Base-by-base conservation (phyloP, 768 basidiomycete genomes). In the Coprinellus micaceus region DNA sequence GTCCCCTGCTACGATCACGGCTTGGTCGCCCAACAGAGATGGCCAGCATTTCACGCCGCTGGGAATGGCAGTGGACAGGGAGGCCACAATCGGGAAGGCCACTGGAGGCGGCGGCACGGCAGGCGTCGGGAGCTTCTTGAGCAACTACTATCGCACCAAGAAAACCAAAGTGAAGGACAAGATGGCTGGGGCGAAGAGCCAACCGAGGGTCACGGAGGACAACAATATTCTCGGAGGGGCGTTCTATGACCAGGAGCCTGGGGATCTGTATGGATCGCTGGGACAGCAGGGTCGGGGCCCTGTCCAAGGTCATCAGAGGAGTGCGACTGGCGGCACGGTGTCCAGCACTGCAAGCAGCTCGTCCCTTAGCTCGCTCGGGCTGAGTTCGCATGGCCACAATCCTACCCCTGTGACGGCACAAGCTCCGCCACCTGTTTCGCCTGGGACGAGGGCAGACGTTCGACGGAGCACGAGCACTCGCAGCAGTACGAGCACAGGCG, bases 351-450 rank as follows among this genome's bases (percentile, higher is more conserved):
- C 48, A 41, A 57, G 56, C 29, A 52, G 50, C 22, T 44, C 51
- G 41, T 57, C 56, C 15, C 33, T 57, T 12, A 57, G 56, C 43
- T 57, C 56, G 44, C 43, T 52, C 29, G 49, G 56, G 30, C 49
- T 52, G 51, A 52, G 50, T 6, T 45, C 46, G 4, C 46, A 50
- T 52, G 56, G 56, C 3, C 56, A 57, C 44, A 49, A 49, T 4
- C 13, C 7, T 49, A 24, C 19, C 19, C 12, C 49, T 17, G 29
- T n/a, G 21, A 4, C 24, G 19, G 49, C 26, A 11, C 28, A n/a
- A 33, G 6, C 49, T 21, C 12, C 5, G 10, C 49, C 33, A 36
- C 49, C n/a, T 3, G 7, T 9, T 9, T 28, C 21, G 7, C 45
- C 25, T 22, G 25, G 7, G 12, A 4, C 25, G n/a, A 4, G 10